These are phyloP conservation scores for Exophiala alcalophila DNA, from an alignment of 2,329 filamentous ascomycete species.

Conservation along the genomic window DNA sequence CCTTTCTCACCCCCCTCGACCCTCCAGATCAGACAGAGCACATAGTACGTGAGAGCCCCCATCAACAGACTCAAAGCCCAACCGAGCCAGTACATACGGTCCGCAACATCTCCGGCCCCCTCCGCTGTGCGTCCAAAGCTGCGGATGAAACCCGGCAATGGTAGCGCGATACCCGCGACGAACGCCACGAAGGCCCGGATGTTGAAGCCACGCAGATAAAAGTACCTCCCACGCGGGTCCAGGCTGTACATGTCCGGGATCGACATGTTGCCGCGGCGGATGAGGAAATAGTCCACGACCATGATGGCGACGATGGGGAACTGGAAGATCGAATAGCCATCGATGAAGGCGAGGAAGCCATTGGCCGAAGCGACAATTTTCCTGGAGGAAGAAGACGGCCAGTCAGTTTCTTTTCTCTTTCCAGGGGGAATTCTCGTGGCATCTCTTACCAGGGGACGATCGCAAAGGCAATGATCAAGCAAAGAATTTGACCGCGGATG, in stretches of 20 bases:
- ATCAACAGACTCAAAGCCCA: not conserved
- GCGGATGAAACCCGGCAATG: slow-evolving; percentile 43
- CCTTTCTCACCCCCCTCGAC: no score
- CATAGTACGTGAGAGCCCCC: not conserved
- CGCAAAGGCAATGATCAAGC: slow-evolving; percentile 35
- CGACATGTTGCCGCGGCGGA: slow-evolving; percentile 37
- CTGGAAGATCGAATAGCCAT: slow-evolving; percentile 38
- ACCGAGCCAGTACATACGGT: not conserved
- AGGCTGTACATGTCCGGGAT: slow-evolving; percentile 39
- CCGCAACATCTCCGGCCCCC: not conserved
- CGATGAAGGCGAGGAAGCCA: slow-evolving; percentile 42
- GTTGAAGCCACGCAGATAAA: slow-evolving; percentile 38
- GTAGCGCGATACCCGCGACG: slow-evolving; percentile 30
- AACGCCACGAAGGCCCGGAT: slow-evolving; percentile 25
- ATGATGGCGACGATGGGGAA: slow-evolving; percentile 43
- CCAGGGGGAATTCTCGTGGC: slow-evolving; percentile 5
- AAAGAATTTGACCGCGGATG: slow-evolving; percentile 42
- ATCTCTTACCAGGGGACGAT: slow-evolving; percentile 42
- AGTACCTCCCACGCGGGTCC: slow-evolving; percentile 32
- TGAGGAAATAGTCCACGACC: slow-evolving; percentile 44
- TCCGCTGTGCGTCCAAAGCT: slow-evolving; percentile 40
- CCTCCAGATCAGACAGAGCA: not conserved
- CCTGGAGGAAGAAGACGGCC: no score
- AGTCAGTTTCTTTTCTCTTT: no score
- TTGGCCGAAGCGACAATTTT: slow-evolving; percentile 34